Base-by-base conservation (phyloP, 306 rosid species). In the Spatholobus suberectus region DNA sequence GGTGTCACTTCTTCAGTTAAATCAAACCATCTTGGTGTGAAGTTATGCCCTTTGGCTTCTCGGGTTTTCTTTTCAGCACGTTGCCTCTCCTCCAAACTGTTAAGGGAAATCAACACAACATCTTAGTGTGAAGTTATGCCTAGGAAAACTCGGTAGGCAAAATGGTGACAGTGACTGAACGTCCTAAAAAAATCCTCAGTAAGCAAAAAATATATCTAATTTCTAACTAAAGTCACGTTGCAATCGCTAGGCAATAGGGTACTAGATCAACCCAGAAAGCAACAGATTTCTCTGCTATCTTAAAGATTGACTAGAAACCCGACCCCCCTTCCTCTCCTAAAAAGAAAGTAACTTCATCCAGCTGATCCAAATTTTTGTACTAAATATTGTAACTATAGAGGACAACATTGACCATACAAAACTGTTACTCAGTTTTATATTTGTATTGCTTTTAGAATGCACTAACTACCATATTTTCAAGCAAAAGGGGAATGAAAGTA, bases 21-120 rank as follows among this genome's bases (percentile, higher is more conserved):
- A 76, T 95, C 95, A 86, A 93, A 95, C 98, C 98, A 95, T 77
- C 90, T 87, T 41, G 98, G 94, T 20, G 32, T 24, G 57, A 92
- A 93, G 58, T 83, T 69, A 46, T 89, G 77, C 49, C 85, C 93
- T 66, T 89, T 89, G 13, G 86, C 86, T 79, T 93, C 98, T 81
- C 97, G 81, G 26, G 71, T 83, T 87, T 83, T 88, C 94, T 93
- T 95, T 75, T 93, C 98, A 69, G 97, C 89, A 70, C 98, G 90
- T 87, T 95, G 98, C 82, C 88, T 88, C 91, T 95, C 98, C 90
- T 95, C 98, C 94, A 95, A 86, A 75, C 95, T 91, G 88, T 92
- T n/a, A 74, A 81, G 21, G 43, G 27, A 41, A 83, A 49, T 10
- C 68, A 34, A 80, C 90, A 85, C 85, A 92, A 94, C 95, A 92